Conservation (phyloP, 2,329 filamentous ascomycete genomes). For the Pyrenophora tritici-repentis region DNA sequence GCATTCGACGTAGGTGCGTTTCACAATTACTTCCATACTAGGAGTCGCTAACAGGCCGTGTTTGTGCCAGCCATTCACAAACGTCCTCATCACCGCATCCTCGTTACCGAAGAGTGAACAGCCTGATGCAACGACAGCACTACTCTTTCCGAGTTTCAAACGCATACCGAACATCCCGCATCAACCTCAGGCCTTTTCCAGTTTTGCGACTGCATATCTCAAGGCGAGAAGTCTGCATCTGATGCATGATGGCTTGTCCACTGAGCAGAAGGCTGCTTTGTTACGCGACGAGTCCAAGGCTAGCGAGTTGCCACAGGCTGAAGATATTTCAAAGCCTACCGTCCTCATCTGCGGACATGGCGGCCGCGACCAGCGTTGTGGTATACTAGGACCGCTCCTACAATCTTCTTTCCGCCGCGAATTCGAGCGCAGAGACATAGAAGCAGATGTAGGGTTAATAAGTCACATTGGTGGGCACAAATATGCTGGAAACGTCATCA, state of each 20-base stretch:
- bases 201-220: constrained; percentile 68
- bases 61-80: constrained; percentile 73
- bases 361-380: constrained; percentile 80
- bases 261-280: constrained; percentile 54
- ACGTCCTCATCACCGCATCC: constrained; percentile 75
- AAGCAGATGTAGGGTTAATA: constrained; percentile 69
- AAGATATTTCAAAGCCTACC: constrained; percentile 38
- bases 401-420: constrained; percentile 69
- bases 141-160: constrained; percentile 82
- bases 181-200: constrained; percentile 59
- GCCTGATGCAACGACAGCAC: constrained; percentile 54
- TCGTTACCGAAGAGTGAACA: constrained; percentile 60
- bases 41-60: neutral
- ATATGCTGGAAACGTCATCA: constrained; percentile 81
- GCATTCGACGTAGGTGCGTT: constrained; percentile 53
- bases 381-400: constrained; percentile 76
- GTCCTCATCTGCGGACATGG: constrained; percentile 89
- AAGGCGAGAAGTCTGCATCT: constrained; percentile 67
- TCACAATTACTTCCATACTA: neutral
- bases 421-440: constrained; percentile 56
- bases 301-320: constrained; percentile 58
- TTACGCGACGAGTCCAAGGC: constrained; percentile 56
- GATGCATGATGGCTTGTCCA: constrained; percentile 62
- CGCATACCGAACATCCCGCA: constrained; percentile 75
- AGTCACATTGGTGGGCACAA: constrained; percentile 86